Evolutionary conservation across 345 rosid genomes (phyloP), one percentile per base, ranked within the genome.

Genomic region (Salix viminalis): DNA sequence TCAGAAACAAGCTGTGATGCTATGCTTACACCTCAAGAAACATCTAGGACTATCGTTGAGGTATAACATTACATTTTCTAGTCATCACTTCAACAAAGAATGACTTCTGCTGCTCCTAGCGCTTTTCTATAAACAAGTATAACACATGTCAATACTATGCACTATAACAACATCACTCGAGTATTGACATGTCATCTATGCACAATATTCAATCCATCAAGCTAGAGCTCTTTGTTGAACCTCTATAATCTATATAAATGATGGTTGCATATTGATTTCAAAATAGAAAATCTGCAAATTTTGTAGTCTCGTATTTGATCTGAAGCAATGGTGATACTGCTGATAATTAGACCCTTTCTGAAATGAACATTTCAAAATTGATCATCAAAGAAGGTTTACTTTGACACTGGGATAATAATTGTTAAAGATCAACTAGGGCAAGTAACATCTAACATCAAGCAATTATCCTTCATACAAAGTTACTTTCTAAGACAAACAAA

Each of bases 31-130:
- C 81, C 91, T 74, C 88, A 91, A 48, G 98, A 96, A 88, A 91
- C 88, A 65, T 79, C 90, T 60, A 86, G 97, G 88, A 93, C 98
- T 19, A 80, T 92, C 71, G 89, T 92, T 14, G 96, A 96, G 99
- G 99, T 96, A 91, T 88, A 73, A 84, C 72, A 75, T 81, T 81
- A 72, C 78, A 73, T 83, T 78, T 36, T 48, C 12, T 60, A 42
- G 11, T 61, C 58, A 34, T 10, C 34, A 30, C 68, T 80, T 67
- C 30, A 4, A 7, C 32, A n/a, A 28, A 32, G 28, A 72, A 36
- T 76, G 58, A 61, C 19, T 41, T 28, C n/a, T 61, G 48, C 12
- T 78, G 67, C 7, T 81, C 26, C 23, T 67, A 36, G 37, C 9
- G 10, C 4, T 7, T 19, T 32, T 18, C 23, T 18, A 8, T 67